A percentile compares a stretch with the other conserved stretches of the same genome.
Conservation (phyloP, 495 filamentous ascomycete genomes). For the Penicillium dipodomyicola region DNA sequence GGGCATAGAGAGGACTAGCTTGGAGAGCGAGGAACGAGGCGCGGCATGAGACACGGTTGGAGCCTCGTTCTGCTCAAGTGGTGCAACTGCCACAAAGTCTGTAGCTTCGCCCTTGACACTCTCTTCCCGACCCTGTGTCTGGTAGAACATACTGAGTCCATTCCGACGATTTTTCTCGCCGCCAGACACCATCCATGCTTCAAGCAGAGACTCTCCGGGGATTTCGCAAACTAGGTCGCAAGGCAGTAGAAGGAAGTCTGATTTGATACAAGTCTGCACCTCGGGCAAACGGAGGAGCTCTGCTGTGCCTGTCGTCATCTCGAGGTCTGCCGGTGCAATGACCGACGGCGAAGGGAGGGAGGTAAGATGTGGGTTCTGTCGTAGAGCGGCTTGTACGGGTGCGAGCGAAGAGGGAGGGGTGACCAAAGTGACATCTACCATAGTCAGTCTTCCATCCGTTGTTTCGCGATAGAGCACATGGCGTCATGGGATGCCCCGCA, state of each 20-base stretch:
- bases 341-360: slow-evolving; percentile 72
- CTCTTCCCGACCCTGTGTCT: slow-evolving; percentile 67
- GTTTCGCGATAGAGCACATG: background rate
- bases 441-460: slow-evolving; percentile 7
- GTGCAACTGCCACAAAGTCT: slow-evolving; percentile 77
- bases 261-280: slow-evolving; percentile 65
- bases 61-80: slow-evolving; percentile 52
- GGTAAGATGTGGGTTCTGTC: slow-evolving; percentile 84
- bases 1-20: slow-evolving; percentile 71
- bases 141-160: slow-evolving; percentile 83
- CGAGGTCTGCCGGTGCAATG: slow-evolving; percentile 67
- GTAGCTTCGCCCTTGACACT: slow-evolving; percentile 85
- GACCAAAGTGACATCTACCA: slow-evolving; percentile 74
- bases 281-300: slow-evolving; percentile 82
- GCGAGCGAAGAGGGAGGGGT: slow-evolving; percentile 71
- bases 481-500: slow-evolving; percentile 4
- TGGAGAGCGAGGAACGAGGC: slow-evolving; percentile 60
- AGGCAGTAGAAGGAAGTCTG: slow-evolving; percentile 86
- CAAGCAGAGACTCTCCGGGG: slow-evolving; percentile 72
- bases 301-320: slow-evolving; percentile 79
- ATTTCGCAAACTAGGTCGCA: slow-evolving; percentile 94
- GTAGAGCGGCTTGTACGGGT: slow-evolving; percentile 73
- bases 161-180: slow-evolving; percentile 62
- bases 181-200: slow-evolving; percentile 85
- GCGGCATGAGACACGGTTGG: slow-evolving; percentile 51